Percentiles rank a stretch among this genome's conserved stretches.
Evolutionary conservation across 306 rosid species (phyloP).

Genomic region (Echinosophora koreensis): DNA sequence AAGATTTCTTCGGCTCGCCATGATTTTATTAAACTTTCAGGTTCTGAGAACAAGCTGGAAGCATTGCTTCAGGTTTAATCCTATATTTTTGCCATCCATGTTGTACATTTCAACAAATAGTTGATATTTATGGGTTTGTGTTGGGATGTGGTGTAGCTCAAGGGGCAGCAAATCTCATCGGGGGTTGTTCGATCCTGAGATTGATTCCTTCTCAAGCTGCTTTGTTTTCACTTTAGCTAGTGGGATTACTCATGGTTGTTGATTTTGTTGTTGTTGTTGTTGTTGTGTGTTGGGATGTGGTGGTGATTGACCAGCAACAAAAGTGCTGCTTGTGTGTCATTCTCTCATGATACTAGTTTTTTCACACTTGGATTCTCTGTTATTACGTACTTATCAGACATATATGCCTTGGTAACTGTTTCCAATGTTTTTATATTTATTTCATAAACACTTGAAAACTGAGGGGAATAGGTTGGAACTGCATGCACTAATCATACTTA

Average conservation of each 20-base stretch:
- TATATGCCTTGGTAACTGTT: background rate
- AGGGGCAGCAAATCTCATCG: background rate
- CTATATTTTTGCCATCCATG: constrained; percentile 10
- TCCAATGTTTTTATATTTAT: background rate
- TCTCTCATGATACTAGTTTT: constrained; percentile 24
- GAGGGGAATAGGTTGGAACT: background rate
- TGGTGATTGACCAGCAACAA: background rate
- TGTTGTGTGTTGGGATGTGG: constrained; percentile 23
- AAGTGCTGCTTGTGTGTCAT: background rate
- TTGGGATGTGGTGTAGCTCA: constrained; percentile 20
- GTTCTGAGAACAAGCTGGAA: constrained; percentile 95
- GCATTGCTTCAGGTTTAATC: constrained; percentile 82
- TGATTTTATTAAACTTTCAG: constrained; percentile 89
- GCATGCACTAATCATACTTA: background rate
- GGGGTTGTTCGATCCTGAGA: constrained; percentile 10
- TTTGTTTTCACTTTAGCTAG: constrained; percentile 2
- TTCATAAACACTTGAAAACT: constrained; percentile 12
- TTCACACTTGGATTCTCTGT: background rate
- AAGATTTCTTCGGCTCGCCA: constrained; percentile 93
- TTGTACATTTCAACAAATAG: constrained; percentile 27
- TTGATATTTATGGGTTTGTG: constrained; percentile 35
- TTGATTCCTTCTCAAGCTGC: constrained; percentile 1
- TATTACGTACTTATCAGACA: background rate
- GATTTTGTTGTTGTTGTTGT: too few relatives aligned
- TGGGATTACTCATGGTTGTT: background rate